Base-by-base conservation (phyloP, 1,284 basidiomycete species). In the Apiotrichum mycotoxinovorans region DNA sequence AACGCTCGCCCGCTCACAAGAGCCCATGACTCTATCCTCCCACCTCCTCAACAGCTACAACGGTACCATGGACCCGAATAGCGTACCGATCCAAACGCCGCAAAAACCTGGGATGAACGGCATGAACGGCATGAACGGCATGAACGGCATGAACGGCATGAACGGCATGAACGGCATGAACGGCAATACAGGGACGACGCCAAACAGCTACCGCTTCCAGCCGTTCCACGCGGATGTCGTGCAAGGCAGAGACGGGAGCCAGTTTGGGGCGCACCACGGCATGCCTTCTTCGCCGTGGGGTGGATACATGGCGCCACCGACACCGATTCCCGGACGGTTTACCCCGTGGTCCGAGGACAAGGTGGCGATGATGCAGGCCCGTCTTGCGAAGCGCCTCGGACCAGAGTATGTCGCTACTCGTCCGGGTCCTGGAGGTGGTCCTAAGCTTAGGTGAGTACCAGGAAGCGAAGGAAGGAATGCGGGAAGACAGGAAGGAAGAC, bases 341-440 rank as follows among this genome's bases (percentile, higher is more conserved):
- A 72, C 68, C 1, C 52, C 63, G 25, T 76, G 71, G 67, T 74
- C 85, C 0, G 81, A 84, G 4, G 78, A 81, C 61, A 85, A 84
- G 68, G 83, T 92, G 37, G 87, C 87, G 2, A 77, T 82, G 0
- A 78, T 97, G 15, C 91, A 96, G 70, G 84, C 83, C 20, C 89
- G 92, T 70, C 81, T 98, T 27, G 83, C 89, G 68, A 87, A 87
- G 78, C 89, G 88, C 66, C 85, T 98, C 4, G 95, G 95, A 0
- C 95, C 95, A 3, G 95, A 98, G 78, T 97, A 84, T 70, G 84
- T 98, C 55, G 90, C 89, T 2, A 86, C 88, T 62, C 81, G 94
- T n/a, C 87, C 89, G 1, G 94, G 94, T 2, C 91, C 90, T 0
- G 87, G 87, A 9, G 91, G 91, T 30, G 68, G 87, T 0, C 82